Conservation (phyloP, 345 rosid species). For the Hirschfeldia incana region DNA sequence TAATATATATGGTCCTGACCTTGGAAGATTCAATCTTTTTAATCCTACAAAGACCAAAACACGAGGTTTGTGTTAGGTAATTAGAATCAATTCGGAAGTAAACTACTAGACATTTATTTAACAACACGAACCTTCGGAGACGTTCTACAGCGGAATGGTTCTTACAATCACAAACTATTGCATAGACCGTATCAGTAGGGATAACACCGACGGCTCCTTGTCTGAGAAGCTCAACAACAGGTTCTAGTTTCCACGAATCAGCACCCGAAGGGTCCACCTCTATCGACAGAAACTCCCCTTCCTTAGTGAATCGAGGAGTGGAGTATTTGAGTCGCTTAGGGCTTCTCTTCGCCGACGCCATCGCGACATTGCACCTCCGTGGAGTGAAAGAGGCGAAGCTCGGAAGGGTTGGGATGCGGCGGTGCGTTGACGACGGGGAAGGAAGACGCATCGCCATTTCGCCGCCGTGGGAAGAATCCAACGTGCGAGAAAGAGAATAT, state of each 20-base stretch:
- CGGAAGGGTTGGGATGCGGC: slow-evolving; percentile 21
- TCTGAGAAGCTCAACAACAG: slow-evolving; percentile 64
- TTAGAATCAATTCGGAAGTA: not conserved
- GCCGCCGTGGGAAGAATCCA: slow-evolving; percentile 34
- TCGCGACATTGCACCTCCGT: slow-evolving; percentile 40
- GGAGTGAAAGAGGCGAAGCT: slow-evolving; percentile 34
- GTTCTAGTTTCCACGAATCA: slow-evolving; percentile 74
- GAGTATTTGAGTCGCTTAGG: slow-evolving; percentile 95
- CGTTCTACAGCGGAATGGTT: slow-evolving; percentile 82
- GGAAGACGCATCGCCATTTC: slow-evolving; percentile 21
- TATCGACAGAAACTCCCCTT: slow-evolving; percentile 60
- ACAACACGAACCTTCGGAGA: slow-evolving; percentile 63
- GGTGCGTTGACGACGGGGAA: slow-evolving; percentile 14
- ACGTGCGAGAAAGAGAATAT: not conserved
- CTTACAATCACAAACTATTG: slow-evolving; percentile 70
- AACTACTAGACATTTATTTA: not conserved
- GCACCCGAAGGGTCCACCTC: slow-evolving; percentile 71
- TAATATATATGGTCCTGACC: slow-evolving; percentile 34
- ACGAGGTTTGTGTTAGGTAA: not conserved
- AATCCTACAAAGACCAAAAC: slow-evolving; percentile 53
- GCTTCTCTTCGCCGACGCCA: slow-evolving; percentile 73
- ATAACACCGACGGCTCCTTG: slow-evolving; percentile 93
- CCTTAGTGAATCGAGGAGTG: slow-evolving; percentile 75
- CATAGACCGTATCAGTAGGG: slow-evolving; percentile 92
- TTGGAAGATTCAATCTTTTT: slow-evolving; percentile 78